Base-by-base conservation (phyloP, 1,284 basidiomycete genomes). In the Cutaneotrichosporon cyanovorans region DNA sequence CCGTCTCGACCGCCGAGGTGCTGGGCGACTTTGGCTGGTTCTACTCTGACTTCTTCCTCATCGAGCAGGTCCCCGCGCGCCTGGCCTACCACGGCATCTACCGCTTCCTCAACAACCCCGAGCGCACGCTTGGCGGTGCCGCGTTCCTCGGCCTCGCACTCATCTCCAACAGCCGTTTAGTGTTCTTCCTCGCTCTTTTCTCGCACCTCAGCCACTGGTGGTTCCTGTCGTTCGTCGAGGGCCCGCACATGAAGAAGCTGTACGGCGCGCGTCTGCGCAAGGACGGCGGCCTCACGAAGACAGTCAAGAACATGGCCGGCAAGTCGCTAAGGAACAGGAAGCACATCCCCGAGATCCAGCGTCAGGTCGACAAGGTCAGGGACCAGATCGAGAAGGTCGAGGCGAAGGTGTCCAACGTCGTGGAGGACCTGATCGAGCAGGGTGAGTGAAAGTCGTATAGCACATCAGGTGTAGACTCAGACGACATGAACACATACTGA, bases 21-120 rank as follows among this genome's bases (percentile, higher is more conserved):
- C 78, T 98, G 0, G 93, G 93, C 6, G 80, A 87, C 37, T 95
- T 95, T 63, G 86, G 91, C 16, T 96, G 91, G 91, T 90, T 93
- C 73, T 96, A 92, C 61, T 89, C 89, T 19, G 93, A 98, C 71
- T 98, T 98, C 73, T 98, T 97, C 77, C 84, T 96, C 66, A 83
- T 89, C 58, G 87, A 90, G 58, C 73, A 76, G 50, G 93, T 89
- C 67, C 90, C 93, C 2, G 75, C 86, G 1, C 82, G 89, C 56
- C 76, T 97, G 8, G 88, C 92, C 53, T 97, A 97, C 68, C 93
- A 89, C 41, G 93, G 93, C 25, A 97, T 98, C 60, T 96, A 92
- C 73, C 81, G 88, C 80, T 93, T 88, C 75, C 75, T 95, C 49
- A 95, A 98, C 73, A 95, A 97, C 65, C 93, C 93, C 0, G 93